Conservation (phyloP, 805 yeast genomes). For the Nematodospora valgi region DNA sequence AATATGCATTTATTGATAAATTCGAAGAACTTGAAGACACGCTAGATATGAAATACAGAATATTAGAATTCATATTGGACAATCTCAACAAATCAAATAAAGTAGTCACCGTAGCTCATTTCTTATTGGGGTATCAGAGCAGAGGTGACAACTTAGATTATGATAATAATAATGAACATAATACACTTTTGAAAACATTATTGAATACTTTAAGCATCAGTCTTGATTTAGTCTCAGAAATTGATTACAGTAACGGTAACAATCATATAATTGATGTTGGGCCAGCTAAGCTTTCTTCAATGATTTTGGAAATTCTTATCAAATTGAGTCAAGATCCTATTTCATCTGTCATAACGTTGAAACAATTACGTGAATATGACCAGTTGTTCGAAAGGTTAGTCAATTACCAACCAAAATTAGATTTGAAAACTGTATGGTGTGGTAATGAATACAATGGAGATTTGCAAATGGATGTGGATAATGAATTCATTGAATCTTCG, state of each 20-base stretch:
- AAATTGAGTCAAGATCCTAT: conserved; percentile 56
- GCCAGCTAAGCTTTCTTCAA: conserved; percentile 56
- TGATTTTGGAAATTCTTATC: conserved; percentile 58
- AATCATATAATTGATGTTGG: conserved; percentile 43
- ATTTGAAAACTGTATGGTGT: conserved; percentile 52
- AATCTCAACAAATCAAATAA: conserved; percentile 41
- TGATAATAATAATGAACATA: conserved; percentile 47
- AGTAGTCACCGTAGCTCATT: conserved; percentile 62
- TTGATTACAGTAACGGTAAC: conserved; percentile 31
- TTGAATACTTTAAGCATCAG: conserved; percentile 48
- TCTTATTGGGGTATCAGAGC: conserved; percentile 68
- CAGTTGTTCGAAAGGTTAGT: conserved; percentile 52
- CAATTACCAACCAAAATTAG: conserved; percentile 52
- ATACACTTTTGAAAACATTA: conserved; percentile 56
- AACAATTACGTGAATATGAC: conserved; percentile 46
- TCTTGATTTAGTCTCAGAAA: conserved; percentile 38
- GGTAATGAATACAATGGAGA: conserved; percentile 43
- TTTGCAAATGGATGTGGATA: conserved; percentile 23
- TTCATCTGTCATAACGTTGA: conserved; percentile 50
- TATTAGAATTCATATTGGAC: conserved; percentile 55
- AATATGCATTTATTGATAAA: conserved; percentile 69
- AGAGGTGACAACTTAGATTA: conserved; percentile 44
- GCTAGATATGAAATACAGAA: conserved; percentile 49
- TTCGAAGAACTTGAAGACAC: conserved; percentile 39
- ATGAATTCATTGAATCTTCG: conserved; percentile 31